Evolutionary conservation across 352 stramenopile species (phyloP), one percentile per base, ranked within the genome.

Genomic region (Albugo laibachii): DNA sequence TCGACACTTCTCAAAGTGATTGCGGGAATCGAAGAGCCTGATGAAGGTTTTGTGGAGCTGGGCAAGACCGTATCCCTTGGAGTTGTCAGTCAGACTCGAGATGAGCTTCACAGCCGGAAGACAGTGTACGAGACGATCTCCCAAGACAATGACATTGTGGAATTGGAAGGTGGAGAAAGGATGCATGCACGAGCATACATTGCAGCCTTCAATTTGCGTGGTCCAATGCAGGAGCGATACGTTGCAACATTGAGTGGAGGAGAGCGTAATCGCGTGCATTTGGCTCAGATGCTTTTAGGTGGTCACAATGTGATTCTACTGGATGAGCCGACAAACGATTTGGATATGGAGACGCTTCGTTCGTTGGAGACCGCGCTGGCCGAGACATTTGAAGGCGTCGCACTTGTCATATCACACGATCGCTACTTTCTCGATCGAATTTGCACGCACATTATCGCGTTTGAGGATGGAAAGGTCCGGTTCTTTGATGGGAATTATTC

Each of bases 1-100:
- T 94, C 65, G 42, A 99, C 95, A 21, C 65, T 99, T 2, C 82
- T 99, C 38, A 93, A 95, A 49, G 78, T 99, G 45, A 69, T 99
- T 37, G 73, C 96, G 13, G 93, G 85, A 2, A 72, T 80, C 36
- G 92, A 98, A 58, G 61, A 62, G 21, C 63, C 70, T 15, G 91
- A 96, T 57, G 61, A 71, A 6, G 92, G 82, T 34, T 66, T 24
- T 0, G 63, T 92, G 16, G 68, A 74, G 48, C 52, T 86, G 0
- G 73, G 76, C 13, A 83, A 86, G 59, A 89, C 74, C 1, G 78
- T 85, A 49, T 77, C 68, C 36, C 45, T 89, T 2, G 75, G 76
- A 13, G 83, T 81, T 52, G 73, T 84, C 55, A 84, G 66, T 47
- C 76, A 92, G 48, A 82, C 54, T 43, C 69, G 81, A 46, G 67